Evolutionary conservation across 164 flowering plant species (phyloP).

Genomic region (Piper betle): DNA sequence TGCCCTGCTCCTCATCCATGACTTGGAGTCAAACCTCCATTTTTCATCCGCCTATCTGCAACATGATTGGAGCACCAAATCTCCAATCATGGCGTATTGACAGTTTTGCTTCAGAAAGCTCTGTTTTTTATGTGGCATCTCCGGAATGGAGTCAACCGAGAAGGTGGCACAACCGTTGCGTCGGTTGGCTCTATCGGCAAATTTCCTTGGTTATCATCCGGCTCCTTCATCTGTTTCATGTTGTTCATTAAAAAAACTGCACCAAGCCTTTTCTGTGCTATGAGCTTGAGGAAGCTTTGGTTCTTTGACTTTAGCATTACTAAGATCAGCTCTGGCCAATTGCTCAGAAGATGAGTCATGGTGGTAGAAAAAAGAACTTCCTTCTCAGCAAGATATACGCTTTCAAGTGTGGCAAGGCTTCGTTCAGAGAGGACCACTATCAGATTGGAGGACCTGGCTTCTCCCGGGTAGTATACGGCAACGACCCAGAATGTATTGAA

Average conservation of each 20-base stretch:
- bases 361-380: conserved; percentile 32
- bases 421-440: conserved; percentile 41
- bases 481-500: conserved; percentile 43
- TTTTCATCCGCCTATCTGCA: neutral
- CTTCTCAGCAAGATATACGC: conserved; percentile 48
- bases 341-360: conserved; percentile 8
- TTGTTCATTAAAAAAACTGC: neutral
- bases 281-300: neutral
- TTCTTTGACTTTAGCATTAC: neutral
- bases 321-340: neutral
- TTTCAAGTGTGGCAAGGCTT: conserved; percentile 38
- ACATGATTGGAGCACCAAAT: neutral
- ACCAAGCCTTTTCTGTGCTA: neutral
- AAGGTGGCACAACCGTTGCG: neutral
- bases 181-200: neutral
- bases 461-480: conserved; percentile 56
- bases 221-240: too few species aligned
- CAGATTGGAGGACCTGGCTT: conserved; percentile 74
- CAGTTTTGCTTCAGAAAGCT: neutral
- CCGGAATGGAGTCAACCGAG: neutral
- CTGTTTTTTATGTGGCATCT: neutral
- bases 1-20: neutral
- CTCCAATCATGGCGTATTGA: neutral
- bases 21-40: too few species aligned
- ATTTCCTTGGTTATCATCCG: neutral